phyloP scores from a whole-genome alignment of 192 early-diverging fungal genomes.

The Backusella circina region DNA sequence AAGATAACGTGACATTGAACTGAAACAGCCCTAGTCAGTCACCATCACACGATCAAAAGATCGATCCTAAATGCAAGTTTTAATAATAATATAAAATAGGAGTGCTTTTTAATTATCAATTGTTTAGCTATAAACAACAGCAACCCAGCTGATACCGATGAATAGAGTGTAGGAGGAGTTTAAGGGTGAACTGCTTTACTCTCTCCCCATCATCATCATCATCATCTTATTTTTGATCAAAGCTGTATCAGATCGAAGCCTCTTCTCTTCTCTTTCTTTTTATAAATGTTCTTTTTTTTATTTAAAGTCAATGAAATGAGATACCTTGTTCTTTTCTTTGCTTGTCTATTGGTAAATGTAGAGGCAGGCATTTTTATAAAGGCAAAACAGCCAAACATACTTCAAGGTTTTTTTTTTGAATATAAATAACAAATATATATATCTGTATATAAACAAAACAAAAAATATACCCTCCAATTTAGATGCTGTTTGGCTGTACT shows the following conservation, averaged over 20 bases:
- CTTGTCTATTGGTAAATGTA: background rate
- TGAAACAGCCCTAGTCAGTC: background rate
- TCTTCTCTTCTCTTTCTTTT: background rate
- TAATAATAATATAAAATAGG: background rate
- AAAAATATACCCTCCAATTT: too few relatives aligned
- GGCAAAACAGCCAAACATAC: constrained; percentile 1
- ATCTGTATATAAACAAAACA: too few relatives aligned
- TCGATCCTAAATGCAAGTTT: background rate
- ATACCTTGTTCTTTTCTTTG: background rate
- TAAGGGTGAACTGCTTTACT: constrained; percentile 8
- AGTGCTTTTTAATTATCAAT: background rate
- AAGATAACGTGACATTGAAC: background rate
- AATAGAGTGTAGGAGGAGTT: background rate
- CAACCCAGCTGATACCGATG: background rate
- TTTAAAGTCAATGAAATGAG: background rate
- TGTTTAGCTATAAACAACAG: background rate
- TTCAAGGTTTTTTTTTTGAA: constrained; percentile 3
- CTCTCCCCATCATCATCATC: background rate
- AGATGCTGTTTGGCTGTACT: constrained; percentile 18
- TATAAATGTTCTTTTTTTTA: background rate
- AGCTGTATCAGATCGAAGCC: background rate
- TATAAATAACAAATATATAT: background rate
- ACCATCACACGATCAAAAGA: background rate
- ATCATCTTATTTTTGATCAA: background rate
- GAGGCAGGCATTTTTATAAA: constrained; percentile 10